Conservation (phyloP, 2,329 filamentous ascomycete genomes). For the Penicillium sp. region DNA sequence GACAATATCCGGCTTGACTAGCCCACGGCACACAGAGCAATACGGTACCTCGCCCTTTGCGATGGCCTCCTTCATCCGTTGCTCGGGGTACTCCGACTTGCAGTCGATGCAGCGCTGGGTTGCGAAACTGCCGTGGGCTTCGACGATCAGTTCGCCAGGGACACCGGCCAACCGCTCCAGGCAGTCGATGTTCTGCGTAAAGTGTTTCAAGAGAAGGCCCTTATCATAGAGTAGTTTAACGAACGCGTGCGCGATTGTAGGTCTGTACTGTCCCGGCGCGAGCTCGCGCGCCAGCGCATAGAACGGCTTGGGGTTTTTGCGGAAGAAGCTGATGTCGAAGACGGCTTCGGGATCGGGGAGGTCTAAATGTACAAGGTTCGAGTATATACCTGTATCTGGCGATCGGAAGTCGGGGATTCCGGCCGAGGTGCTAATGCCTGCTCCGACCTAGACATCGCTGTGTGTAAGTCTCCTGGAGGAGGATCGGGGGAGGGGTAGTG, state of each 20-base stretch:
- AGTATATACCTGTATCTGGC: slow-evolving; percentile 89
- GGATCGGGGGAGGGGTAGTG: slow-evolving; percentile 15
- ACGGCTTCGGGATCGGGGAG: slow-evolving; percentile 90
- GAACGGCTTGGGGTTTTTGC: slow-evolving; percentile 82
- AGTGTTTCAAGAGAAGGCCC: slow-evolving; percentile 78
- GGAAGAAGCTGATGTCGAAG: slow-evolving; percentile 91
- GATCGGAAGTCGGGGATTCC: slow-evolving; percentile 92
- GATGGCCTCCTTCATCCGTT: slow-evolving; percentile 74
- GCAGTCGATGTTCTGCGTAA: slow-evolving; percentile 98
- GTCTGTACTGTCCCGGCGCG: slow-evolving; percentile 86
- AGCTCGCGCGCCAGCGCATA: slow-evolving; percentile 91
- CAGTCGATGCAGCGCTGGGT: slow-evolving; percentile 92
- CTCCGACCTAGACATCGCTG: slow-evolving; percentile 66
- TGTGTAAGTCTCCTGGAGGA: not conserved
- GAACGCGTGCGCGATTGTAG: slow-evolving; percentile 90
- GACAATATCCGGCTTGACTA: slow-evolving; percentile 93
- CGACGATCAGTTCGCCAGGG: slow-evolving; percentile 78
- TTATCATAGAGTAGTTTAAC: slow-evolving; percentile 81
- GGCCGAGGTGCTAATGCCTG: slow-evolving; percentile 68
- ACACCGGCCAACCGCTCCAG: slow-evolving; percentile 88
- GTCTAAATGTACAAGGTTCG: slow-evolving; percentile 84
- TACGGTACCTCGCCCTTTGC: slow-evolving; percentile 69
- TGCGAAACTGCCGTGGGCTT: slow-evolving; percentile 95
- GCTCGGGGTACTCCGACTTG: slow-evolving; percentile 70
- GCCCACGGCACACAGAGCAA: slow-evolving; percentile 73